Evolutionary conservation across 1,139 yeast genomes (phyloP).

Genomic region (Komagataea norvegica): DNA sequence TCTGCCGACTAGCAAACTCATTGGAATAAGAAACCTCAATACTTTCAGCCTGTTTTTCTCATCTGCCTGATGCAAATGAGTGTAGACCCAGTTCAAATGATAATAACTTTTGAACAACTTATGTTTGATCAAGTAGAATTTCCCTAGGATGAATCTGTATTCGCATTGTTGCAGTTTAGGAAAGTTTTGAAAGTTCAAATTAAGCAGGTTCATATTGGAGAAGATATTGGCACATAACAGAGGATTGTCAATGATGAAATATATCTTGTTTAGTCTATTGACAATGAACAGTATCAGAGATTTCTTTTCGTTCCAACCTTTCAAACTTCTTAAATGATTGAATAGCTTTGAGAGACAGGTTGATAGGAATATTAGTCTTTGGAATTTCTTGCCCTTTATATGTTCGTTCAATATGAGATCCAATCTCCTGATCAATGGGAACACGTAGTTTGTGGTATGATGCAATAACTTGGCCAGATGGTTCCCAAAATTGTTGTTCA

Average conservation of each 20-base stretch:
- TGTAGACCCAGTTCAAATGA: conserved; percentile 62
- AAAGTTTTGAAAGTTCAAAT: conserved; percentile 41
- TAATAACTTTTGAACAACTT: conserved; percentile 50
- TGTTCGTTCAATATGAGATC: conserved; percentile 43
- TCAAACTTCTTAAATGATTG: conserved; percentile 22
- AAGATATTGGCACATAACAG: conserved; percentile 70
- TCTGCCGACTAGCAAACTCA: conserved; percentile 48
- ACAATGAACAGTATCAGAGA: conserved; percentile 53
- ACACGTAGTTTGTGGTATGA: conserved; percentile 37
- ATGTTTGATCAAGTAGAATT: conserved; percentile 57
- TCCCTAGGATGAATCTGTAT: conserved; percentile 64
- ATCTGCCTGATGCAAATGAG: conserved; percentile 37
- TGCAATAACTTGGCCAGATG: conserved; percentile 43
- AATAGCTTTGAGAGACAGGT: conserved; percentile 24
- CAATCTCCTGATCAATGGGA: conserved; percentile 47
- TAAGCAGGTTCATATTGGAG: conserved; percentile 61
- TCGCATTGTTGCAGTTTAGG: conserved; percentile 53
- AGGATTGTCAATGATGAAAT: conserved; percentile 60
- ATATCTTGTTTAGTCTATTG: conserved; percentile 53
- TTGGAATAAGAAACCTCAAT: conserved; percentile 54
- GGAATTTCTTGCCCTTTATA: conserved; percentile 29
- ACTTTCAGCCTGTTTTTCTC: conserved; percentile 27
- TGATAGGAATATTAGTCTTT: conserved; percentile 27
- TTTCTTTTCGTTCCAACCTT: conserved; percentile 35
- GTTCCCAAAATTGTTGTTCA: conserved; percentile 46